A percentile compares a stretch with the other conserved stretches of the same genome.
phyloP scores from a whole-genome alignment of 768 basidiomycete genomes.

The Nidularia pulvinata region DNA sequence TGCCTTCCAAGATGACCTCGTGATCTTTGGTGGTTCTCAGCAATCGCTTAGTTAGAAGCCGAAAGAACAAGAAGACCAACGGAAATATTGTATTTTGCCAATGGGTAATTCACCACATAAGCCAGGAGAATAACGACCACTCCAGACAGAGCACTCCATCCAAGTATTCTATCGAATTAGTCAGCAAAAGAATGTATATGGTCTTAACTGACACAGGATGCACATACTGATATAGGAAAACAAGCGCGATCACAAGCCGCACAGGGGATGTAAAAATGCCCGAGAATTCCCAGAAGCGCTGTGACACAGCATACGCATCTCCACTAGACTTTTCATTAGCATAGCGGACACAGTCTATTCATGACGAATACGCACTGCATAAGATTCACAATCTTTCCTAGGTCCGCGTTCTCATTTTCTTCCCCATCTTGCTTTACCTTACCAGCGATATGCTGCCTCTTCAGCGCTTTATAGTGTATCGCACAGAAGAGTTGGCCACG shows the following conservation, averaged over 20 bases:
- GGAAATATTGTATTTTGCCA: slow-evolving; percentile 64
- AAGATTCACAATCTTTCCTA: slow-evolving; percentile 74
- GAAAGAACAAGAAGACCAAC: slow-evolving; percentile 31
- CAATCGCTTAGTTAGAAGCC: background rate
- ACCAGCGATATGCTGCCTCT: slow-evolving; percentile 55
- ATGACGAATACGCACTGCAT: slow-evolving; percentile 55
- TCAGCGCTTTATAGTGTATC: slow-evolving; percentile 69
- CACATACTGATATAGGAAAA: slow-evolving; percentile 72
- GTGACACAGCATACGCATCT: slow-evolving; percentile 68
- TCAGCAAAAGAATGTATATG: background rate
- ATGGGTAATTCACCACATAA: slow-evolving; percentile 63
- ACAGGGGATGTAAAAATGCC: slow-evolving; percentile 63
- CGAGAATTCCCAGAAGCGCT: slow-evolving; percentile 75
- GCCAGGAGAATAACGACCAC: slow-evolving; percentile 64
- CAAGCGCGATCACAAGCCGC: slow-evolving; percentile 61
- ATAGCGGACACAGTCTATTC: background rate
- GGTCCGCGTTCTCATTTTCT: slow-evolving; percentile 42
- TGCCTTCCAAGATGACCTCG: slow-evolving; percentile 57
- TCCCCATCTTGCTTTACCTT: slow-evolving; percentile 34
- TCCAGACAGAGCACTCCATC: slow-evolving; percentile 77
- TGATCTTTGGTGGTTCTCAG: slow-evolving; percentile 35
- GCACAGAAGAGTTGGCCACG: slow-evolving; percentile 72
- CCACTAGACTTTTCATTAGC: slow-evolving; percentile 37
- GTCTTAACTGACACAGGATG: background rate
- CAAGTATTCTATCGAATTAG: slow-evolving; percentile 51